These are phyloP conservation scores for Lophium mytilinum DNA, from an alignment of 495 filamentous ascomycete genomes.

Conservation along the genomic window DNA sequence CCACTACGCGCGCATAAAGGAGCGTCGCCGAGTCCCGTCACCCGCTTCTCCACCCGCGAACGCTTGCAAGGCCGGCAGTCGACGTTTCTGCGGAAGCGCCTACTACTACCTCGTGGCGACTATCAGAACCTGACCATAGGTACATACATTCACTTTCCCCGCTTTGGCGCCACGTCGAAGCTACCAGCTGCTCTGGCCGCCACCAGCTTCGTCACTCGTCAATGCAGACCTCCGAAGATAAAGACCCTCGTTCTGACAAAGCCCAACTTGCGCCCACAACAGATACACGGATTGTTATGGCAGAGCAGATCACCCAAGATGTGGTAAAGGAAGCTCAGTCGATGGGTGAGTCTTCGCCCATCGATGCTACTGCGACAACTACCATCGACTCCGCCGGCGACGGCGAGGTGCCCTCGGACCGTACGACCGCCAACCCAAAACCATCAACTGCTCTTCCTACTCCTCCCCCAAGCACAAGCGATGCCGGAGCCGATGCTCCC, in stretches of 20 bases:
- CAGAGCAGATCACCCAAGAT: slow-evolving; percentile 69
- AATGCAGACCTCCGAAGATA: slow-evolving; percentile 15
- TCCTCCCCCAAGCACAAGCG: slow-evolving; percentile 7
- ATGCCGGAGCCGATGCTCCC: slow-evolving; percentile 1
- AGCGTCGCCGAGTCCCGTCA: slow-evolving; percentile 1
- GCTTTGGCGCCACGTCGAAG: slow-evolving; percentile 2
- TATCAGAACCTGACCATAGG: slow-evolving; percentile 45
- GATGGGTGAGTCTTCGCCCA: slow-evolving; percentile 63
- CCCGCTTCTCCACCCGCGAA: slow-evolving; percentile 14
- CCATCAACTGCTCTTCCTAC: slow-evolving; percentile 5
- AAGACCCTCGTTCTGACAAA: slow-evolving; percentile 25
- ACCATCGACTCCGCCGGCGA: slow-evolving; percentile 49
- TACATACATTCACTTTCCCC: slow-evolving; percentile 31
- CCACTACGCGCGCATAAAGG: slow-evolving; percentile 5
- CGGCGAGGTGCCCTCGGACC: slow-evolving; percentile 44
- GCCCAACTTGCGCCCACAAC: slow-evolving; percentile 25
- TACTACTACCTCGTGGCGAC: slow-evolving; percentile 44
- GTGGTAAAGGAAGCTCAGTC: slow-evolving; percentile 72
- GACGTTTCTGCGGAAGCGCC: slow-evolving; percentile 36
- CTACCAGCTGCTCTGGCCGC: slow-evolving; percentile 16
- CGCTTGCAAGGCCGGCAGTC: slow-evolving; percentile 14
- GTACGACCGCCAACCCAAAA: slow-evolving; percentile 23
- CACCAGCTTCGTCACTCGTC: slow-evolving; percentile 8
- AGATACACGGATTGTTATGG: slow-evolving; percentile 70
- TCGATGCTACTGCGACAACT: slow-evolving; percentile 63